These are phyloP conservation scores for fission yeast (Schizosaccharomyces pombe) DNA, from an alignment of 805 yeast species.

Conservation along the genomic window DNA sequence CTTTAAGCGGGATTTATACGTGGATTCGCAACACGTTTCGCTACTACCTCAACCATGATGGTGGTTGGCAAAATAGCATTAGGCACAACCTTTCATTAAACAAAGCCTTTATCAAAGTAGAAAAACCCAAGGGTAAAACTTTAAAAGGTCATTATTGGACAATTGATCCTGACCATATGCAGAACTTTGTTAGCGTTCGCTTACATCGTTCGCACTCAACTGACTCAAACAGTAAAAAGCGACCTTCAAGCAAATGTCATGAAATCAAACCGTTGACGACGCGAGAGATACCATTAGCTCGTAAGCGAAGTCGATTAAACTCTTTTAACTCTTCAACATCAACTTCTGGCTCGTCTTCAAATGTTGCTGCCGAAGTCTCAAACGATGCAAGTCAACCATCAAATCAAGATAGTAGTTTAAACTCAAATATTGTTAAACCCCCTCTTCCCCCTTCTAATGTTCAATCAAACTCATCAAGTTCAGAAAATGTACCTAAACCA, in stretches of 20 bases:
- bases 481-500: too few species aligned
- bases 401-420: neutral
- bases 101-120: constrained; percentile 93
- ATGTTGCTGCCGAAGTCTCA: neutral
- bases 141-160: constrained; percentile 99
- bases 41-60: constrained; percentile 68
- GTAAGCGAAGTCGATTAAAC: neutral
- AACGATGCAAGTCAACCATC: neutral
- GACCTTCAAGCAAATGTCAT: neutral
- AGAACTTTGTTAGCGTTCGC: constrained; percentile 11
- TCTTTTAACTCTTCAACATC: too few species aligned
- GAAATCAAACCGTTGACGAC: neutral
- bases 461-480: too few species aligned
- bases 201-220: neutral
- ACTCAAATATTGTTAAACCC: too few species aligned
- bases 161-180: constrained; percentile 60
- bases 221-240: neutral
- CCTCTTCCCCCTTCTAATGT: too few species aligned
- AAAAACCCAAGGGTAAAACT: constrained; percentile 84
- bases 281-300: neutral
- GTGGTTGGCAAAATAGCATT: constrained; percentile 97
- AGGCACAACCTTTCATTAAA: constrained; percentile 84
- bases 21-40: constrained; percentile 80
- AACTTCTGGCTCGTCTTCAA: neutral
- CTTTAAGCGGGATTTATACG: constrained; percentile 72